A percentile compares a stretch with the other conserved stretches of the same genome.
These are phyloP conservation scores for Rutstroemia sydowiana DNA, from an alignment of 2,329 filamentous ascomycete species.

Conservation along the genomic window DNA sequence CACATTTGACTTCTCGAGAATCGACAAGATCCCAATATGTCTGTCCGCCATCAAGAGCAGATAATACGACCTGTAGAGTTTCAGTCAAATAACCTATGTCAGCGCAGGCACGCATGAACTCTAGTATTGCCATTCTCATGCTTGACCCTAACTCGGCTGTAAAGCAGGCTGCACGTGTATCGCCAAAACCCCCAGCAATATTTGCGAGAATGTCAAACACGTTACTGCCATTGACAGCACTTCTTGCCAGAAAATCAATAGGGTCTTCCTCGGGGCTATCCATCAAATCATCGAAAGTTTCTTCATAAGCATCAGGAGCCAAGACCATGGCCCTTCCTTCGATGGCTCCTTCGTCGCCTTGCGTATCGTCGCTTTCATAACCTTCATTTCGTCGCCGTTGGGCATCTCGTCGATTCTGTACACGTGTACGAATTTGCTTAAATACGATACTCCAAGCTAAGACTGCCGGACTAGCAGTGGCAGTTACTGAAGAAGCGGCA, in stretches of 20 bases:
- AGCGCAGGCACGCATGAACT: slow-evolving; percentile 27
- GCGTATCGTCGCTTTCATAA: slow-evolving; percentile 1
- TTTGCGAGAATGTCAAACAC: slow-evolving; percentile 41
- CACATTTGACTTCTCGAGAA: slow-evolving; percentile 33
- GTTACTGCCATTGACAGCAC: slow-evolving; percentile 37
- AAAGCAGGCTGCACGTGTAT: slow-evolving; percentile 33
- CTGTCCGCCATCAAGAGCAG: slow-evolving; percentile 24
- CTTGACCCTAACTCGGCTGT: slow-evolving; percentile 29
- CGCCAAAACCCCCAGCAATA: slow-evolving; percentile 37
- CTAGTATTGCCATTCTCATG: slow-evolving; percentile 31
- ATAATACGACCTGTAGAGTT: slow-evolving; percentile 29
- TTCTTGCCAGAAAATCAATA: slow-evolving; percentile 39
- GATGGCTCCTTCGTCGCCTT: slow-evolving; percentile 44
- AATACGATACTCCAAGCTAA: slow-evolving; percentile 78
- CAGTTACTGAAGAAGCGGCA: slow-evolving; percentile 45
- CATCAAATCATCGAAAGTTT: slow-evolving; percentile 38
- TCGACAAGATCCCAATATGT: slow-evolving; percentile 29
- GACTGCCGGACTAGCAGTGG: slow-evolving; percentile 62
- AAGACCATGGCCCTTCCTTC: slow-evolving; percentile 39
- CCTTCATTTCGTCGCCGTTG: slow-evolving; percentile 7
- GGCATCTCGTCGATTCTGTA: slow-evolving; percentile 2
- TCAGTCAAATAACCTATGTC: slow-evolving; percentile 30
- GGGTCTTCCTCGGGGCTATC: slow-evolving; percentile 34
- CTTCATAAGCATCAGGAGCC: slow-evolving; percentile 31
- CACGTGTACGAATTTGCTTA: slow-evolving; percentile 45